Evolutionary conservation across 2,329 filamentous ascomycete species (phyloP).

Genomic region (Aureobasidium melanogenum): DNA sequence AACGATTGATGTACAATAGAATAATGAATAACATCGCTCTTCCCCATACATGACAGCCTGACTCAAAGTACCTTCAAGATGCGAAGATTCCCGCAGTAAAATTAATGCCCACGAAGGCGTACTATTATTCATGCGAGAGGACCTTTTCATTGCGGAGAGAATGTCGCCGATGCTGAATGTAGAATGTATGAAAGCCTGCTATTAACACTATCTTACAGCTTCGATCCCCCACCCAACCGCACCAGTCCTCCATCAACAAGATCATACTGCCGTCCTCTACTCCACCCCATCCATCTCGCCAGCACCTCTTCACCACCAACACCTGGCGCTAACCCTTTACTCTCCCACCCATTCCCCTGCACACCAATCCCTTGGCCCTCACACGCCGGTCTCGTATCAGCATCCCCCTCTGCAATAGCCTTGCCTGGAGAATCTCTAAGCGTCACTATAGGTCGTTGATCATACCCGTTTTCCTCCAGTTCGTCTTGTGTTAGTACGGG

Average conservation of each 20-base stretch:
- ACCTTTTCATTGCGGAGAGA: too few relatives aligned
- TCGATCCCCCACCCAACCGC: neutral
- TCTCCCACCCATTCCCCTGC: constrained; percentile 58
- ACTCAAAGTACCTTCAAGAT: too few relatives aligned
- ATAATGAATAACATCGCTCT: neutral
- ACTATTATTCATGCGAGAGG: too few relatives aligned
- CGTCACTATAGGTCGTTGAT: constrained; percentile 62
- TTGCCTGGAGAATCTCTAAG: constrained; percentile 61
- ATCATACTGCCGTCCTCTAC: constrained; percentile 60
- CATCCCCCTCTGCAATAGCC: constrained; percentile 46
- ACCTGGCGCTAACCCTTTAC: constrained; percentile 53
- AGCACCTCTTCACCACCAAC: constrained; percentile 64
- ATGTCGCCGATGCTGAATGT: too few relatives aligned
- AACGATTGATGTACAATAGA: neutral
- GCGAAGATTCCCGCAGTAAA: too few relatives aligned
- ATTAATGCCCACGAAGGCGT: too few relatives aligned
- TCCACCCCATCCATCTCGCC: constrained; percentile 69
- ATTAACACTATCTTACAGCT: neutral
- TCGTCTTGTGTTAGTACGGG: constrained; percentile 72
- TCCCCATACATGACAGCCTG: too few relatives aligned
- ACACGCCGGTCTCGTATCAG: constrained; percentile 30
- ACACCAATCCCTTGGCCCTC: constrained; percentile 58
- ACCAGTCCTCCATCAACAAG: constrained; percentile 55
- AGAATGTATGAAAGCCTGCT: neutral
- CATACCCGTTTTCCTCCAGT: constrained; percentile 54